Base-by-base conservation (phyloP, 2,329 filamentous ascomycete genomes). In the Triangularia setosa region DNA sequence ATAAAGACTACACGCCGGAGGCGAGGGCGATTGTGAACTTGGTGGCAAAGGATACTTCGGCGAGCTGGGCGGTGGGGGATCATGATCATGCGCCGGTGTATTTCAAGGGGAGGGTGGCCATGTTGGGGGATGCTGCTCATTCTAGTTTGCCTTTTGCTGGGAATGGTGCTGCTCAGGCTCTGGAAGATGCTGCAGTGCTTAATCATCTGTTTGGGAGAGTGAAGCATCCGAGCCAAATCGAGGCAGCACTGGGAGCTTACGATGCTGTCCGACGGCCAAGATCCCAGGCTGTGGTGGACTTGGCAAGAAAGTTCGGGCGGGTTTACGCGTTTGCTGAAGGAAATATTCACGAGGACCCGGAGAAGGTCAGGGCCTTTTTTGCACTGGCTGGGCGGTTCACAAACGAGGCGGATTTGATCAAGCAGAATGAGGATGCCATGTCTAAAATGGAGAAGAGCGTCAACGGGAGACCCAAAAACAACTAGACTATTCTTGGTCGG, bases 131-230 rank as follows among this genome's bases (percentile, higher is more conserved):
- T 63, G 74, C 75, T 0, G 75, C 76, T 9, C 75, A 78, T 67
- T 71, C 75, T 2, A 56, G 73, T 6, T 67, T 76, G 1, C 75
- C 75, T 0, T 77, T 76, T 65, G 71, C 73, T 2, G 75, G 75
- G 6, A 75, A 76, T 61, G 75, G 75, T 0, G 75, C 75, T 0
- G 73, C 74, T 18, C 76, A 78, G 64, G 76, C 75, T n/a, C 68
- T 78, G 56, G 75, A 78, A 65, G 76, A 78, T 63, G 73, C 74
- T 0, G 71, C 73, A 1, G 72, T 73, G 6, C 70, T 78, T 7
- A 63, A 71, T 30, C 40, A 53, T 21, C 56, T 77, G 18, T 69
- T 76, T 48, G 62, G 28, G 1, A 40, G 48, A 44, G 69, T 73
- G 21, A 30, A 23, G 23, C 23, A 54, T 3, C 57, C 57, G 21